Evolutionary conservation across 1,139 yeast genomes (phyloP).

Genomic region (Hyphopichia burtonii): DNA sequence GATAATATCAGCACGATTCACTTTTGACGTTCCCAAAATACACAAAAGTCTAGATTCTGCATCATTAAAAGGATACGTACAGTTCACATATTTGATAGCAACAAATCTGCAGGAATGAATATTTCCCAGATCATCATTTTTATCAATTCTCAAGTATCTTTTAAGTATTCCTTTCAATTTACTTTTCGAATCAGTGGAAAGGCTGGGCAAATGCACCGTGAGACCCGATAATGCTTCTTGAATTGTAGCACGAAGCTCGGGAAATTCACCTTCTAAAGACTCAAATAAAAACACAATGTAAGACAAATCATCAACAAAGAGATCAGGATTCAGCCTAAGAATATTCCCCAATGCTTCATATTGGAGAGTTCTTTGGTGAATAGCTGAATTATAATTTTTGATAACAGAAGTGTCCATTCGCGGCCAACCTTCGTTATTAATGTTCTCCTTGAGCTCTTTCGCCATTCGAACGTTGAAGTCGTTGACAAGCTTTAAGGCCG

Average conservation of each 20-base stretch:
- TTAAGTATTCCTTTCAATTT: conserved; percentile 47
- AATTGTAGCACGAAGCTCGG: conserved; percentile 64
- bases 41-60: conserved; percentile 68
- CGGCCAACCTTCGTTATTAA: conserved; percentile 64
- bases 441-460: conserved; percentile 47
- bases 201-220: conserved; percentile 44
- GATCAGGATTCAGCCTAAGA: conserved; percentile 47
- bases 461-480: conserved; percentile 46
- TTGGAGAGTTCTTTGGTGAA: conserved; percentile 56
- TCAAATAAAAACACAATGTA: conserved; percentile 68
- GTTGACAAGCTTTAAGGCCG: conserved; percentile 9
- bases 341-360: conserved; percentile 79
- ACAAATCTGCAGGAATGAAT: conserved; percentile 52
- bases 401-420: conserved; percentile 32
- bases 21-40: conserved; percentile 57
- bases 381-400: conserved; percentile 26
- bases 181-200: conserved; percentile 38
- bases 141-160: conserved; percentile 28
- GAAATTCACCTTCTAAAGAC: conserved; percentile 64
- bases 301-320: conserved; percentile 46
- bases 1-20: conserved; percentile 65
- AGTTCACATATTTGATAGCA: conserved; percentile 64
- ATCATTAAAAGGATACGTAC: conserved; percentile 68
- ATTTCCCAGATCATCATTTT: conserved; percentile 21
- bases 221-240: conserved; percentile 72